Evolutionary conservation across 202 grass and related monocot species (phyloP).

Genomic region (Alloteropsis angusta): DNA sequence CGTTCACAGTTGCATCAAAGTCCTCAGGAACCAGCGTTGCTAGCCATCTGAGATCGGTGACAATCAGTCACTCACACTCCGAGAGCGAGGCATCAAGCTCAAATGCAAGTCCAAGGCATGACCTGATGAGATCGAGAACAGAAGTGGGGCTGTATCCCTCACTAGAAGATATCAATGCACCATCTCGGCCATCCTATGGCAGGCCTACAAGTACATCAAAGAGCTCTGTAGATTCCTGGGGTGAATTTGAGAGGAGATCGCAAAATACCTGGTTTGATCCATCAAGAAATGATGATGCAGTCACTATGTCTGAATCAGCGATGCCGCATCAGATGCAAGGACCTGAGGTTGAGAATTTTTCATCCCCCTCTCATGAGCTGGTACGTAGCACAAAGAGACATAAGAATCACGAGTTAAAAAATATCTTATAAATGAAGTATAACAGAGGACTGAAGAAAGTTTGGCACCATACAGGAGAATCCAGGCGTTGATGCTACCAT

Average conservation of each 20-base stretch:
- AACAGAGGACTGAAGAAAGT: conserved; percentile 5
- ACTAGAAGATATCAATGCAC: not conserved
- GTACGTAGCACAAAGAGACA: conserved; percentile 10
- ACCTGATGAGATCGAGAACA: conserved; percentile 23
- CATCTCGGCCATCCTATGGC: not conserved
- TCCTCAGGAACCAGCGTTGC: conserved; percentile 16
- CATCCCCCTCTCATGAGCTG: conserved; percentile 29
- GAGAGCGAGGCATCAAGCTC: conserved; percentile 10
- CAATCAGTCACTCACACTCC: not conserved
- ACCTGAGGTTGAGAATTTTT: not conserved
- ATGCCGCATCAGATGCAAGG: not conserved
- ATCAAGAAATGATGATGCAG: conserved; percentile 23
- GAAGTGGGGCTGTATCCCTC: not conserved
- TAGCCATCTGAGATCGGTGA: conserved; percentile 14
- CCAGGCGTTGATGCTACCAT: conserved; percentile 31
- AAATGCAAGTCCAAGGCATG: conserved; percentile 9
- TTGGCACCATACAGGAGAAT: conserved; percentile 37
- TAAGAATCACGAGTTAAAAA: not conserved
- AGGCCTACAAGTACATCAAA: not conserved
- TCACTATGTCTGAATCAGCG: conserved; percentile 12
- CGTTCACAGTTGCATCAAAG: conserved; percentile 3
- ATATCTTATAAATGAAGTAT: not conserved
- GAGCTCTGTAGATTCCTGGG: conserved; percentile 32
- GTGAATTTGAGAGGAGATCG: conserved; percentile 21
- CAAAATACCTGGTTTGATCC: conserved; percentile 11